These are phyloP conservation scores for Volutella citrinella DNA, from an alignment of 2,329 filamentous ascomycete species.

Conservation along the genomic window DNA sequence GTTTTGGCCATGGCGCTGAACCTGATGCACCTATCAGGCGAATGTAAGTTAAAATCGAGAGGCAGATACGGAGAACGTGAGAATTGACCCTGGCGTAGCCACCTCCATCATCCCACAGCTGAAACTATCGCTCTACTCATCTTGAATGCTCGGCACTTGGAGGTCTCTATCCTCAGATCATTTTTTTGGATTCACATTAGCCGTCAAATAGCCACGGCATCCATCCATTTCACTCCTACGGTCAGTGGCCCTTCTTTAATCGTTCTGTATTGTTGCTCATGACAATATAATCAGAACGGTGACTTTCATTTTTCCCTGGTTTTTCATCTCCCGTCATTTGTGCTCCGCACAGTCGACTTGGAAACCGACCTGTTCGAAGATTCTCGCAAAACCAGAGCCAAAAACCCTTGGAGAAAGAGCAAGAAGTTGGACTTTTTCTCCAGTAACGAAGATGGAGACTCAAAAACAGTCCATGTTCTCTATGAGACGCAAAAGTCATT, in stretches of 20 bases:
- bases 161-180: not conserved
- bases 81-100: not conserved
- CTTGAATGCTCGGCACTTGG: not conserved
- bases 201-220: not conserved
- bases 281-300: not conserved
- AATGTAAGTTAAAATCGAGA: constrained; percentile 2
- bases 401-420: not conserved
- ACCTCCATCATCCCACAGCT: constrained; percentile 1
- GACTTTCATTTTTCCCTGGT: not conserved
- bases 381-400: not conserved
- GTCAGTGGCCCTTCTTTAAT: too few species aligned
- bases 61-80: not conserved
- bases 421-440: constrained; percentile 1
- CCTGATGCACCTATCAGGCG: constrained; percentile 1
- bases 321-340: constrained; percentile 5
- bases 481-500: constrained; percentile 4
- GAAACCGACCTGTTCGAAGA: not conserved
- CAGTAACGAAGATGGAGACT: not conserved
- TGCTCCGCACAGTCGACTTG: not conserved
- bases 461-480: not conserved
- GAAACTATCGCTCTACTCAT: constrained; percentile 1
- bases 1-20: not conserved
- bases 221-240: not conserved
- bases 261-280: too few species aligned
- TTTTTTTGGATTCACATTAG: constrained; percentile 1